phyloP scores from a whole-genome alignment of 192 early-diverging fungal species.

The Backusella tuberculispora region DNA sequence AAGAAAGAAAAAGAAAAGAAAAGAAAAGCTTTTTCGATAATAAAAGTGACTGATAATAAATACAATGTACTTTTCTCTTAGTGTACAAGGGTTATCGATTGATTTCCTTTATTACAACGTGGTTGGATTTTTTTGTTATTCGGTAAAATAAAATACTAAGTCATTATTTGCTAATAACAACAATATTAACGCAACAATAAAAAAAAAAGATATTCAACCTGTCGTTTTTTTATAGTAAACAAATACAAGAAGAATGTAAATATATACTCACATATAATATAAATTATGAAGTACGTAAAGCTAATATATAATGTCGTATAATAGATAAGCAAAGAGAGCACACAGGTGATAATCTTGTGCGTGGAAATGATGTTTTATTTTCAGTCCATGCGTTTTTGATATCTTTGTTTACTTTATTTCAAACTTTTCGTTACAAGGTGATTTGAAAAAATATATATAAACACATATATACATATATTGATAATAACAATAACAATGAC shows the following conservation, averaged over 20 bases:
- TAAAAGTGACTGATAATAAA: no score
- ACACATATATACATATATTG: neutral
- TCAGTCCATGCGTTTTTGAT: constrained; percentile 80
- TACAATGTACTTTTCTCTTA: neutral
- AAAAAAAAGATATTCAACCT: constrained; percentile 69
- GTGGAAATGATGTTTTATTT: constrained; percentile 88
- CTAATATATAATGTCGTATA: neutral
- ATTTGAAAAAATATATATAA: neutral
- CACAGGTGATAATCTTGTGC: constrained; percentile 72
- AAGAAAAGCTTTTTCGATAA: no score
- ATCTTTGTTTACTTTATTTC: constrained; percentile 60
- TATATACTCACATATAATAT: neutral
- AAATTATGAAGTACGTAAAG: neutral
- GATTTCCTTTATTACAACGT: constrained; percentile 91
- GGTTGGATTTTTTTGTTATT: constrained; percentile 85
- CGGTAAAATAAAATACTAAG: constrained; percentile 44
- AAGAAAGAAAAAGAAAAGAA: neutral
- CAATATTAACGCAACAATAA: neutral
- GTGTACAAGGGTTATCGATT: constrained; percentile 85
- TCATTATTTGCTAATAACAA: no score
- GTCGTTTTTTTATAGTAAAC: constrained; percentile 68
- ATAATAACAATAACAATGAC: neutral
- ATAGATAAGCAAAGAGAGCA: constrained; percentile 63
- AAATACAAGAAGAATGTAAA: constrained; percentile 68
- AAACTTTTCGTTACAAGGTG: constrained; percentile 72